Base-by-base conservation (phyloP, 805 yeast species). In the Yamadazyma philogaea region DNA sequence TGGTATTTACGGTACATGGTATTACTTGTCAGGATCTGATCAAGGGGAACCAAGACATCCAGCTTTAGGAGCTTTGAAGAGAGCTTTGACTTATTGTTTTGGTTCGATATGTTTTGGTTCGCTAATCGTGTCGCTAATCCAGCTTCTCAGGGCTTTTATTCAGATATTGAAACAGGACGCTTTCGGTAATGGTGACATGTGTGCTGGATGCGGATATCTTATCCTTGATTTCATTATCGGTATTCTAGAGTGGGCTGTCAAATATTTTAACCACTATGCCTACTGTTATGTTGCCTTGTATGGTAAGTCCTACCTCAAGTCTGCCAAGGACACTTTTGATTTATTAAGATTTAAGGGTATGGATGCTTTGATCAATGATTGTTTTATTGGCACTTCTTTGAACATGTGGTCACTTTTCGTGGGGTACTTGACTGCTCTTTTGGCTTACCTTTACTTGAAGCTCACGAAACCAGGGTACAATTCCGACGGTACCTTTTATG, bases 101-200 rank as follows among this genome's bases (percentile, higher is more conserved):
- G 97, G 98, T 2, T 85, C 96, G 2, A 83, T 90, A 42, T 84
- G 95, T 59, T 84, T 87, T 56, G 96, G 96, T 0, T 83, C 88
- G 2, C 61, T 84, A 55, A 74, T 84, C 58, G 85, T 85, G 30
- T 79, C 87, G 0, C 48, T 87, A 19, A 74, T 88, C 48, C 91
- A 87, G 56, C 72, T 87, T 12, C 48, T 85, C 34, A 75, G 79
- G 47, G 81, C 78, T 39, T 56, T 77, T 4, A 56, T 87, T 31
- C 68, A 72, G 15, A 59, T 79, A 17, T 56, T 80, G 37, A 76
- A 80, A 55, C 76, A 74, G 40, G 69, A 72, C 48, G 74, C 80
- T 19, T 71, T 76, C 19, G 68, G 66, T 24, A 74, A 74, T 24
- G 80, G 80, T 27, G 77, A 77, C 32, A 57, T 72, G 17, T 70